Conservation (phyloP, 169 alveolate species). For the Miamiensis avidus region DNA sequence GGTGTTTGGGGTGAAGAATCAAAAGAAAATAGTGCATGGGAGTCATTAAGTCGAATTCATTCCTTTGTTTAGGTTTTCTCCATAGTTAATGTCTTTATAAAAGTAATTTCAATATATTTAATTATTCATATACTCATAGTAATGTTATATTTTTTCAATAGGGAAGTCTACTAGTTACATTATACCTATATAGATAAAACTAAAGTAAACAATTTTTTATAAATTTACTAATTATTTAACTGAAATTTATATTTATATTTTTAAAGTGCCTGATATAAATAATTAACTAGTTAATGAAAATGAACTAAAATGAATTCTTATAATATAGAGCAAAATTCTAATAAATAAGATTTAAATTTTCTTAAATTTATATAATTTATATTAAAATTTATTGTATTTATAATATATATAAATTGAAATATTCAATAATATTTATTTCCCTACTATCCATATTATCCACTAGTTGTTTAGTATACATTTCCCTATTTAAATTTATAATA, state of each 20-base stretch:
- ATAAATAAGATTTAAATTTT: too few relatives aligned
- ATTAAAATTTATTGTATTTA: too few relatives aligned
- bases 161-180: neutral
- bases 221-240: too few relatives aligned
- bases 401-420: too few relatives aligned
- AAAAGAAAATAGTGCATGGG: constrained; percentile 30
- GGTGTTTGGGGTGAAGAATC: constrained; percentile 31
- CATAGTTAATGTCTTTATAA: constrained; percentile 26
- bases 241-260: too few relatives aligned
- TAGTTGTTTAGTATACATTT: neutral
- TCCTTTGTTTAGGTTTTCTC: constrained; percentile 29
- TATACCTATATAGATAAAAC: neutral
- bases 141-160: too few relatives aligned
- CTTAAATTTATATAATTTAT: too few relatives aligned
- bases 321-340: neutral
- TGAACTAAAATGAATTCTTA: too few relatives aligned
- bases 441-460: neutral
- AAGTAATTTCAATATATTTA: constrained; percentile 20
- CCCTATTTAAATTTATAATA: neutral
- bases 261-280: neutral
- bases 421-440: neutral
- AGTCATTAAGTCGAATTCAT: constrained; percentile 33
- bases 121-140: too few relatives aligned
- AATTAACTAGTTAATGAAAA: neutral
- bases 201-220: neutral